Percentiles rank a stretch among this genome's conserved stretches.
Conservation (phyloP, 257 asterid genomes). For the Solanum raphanifolium region DNA sequence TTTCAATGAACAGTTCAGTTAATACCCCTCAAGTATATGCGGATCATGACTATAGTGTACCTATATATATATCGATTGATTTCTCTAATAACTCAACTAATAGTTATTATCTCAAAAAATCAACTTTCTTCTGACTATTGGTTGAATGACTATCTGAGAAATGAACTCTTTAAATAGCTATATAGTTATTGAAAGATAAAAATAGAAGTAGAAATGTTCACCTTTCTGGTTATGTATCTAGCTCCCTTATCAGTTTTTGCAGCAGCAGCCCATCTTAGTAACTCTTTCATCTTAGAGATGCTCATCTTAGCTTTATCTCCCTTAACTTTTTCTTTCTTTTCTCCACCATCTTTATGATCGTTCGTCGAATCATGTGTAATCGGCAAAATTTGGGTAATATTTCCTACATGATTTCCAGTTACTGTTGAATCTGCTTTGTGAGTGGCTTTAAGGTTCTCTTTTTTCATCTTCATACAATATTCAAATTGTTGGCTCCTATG, state of each 20-base stretch:
- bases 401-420: not conserved
- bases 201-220: not conserved
- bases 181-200: not conserved
- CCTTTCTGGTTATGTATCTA: constrained; percentile 52
- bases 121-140: no score
- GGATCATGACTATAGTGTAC: not conserved
- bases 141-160: no score
- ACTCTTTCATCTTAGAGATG: constrained; percentile 53
- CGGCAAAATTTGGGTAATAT: constrained; percentile 35
- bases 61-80: no score
- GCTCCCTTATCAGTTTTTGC: constrained; percentile 49
- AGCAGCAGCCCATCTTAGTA: constrained; percentile 72
- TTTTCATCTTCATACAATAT: constrained; percentile 39
- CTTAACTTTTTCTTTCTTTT: constrained; percentile 20
- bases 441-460: constrained; percentile 18
- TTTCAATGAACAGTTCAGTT: no score
- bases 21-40: not conserved
- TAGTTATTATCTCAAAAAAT: no score
- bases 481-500: constrained; percentile 14
- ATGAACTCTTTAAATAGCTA: not conserved
- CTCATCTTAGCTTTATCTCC: constrained; percentile 26
- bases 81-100: no score
- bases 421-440: constrained; percentile 19
- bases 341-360: not conserved
- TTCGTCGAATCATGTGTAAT: constrained; percentile 16